Base-by-base conservation (phyloP, 495 filamentous ascomycete genomes). In the Aspergillus steynii region DNA sequence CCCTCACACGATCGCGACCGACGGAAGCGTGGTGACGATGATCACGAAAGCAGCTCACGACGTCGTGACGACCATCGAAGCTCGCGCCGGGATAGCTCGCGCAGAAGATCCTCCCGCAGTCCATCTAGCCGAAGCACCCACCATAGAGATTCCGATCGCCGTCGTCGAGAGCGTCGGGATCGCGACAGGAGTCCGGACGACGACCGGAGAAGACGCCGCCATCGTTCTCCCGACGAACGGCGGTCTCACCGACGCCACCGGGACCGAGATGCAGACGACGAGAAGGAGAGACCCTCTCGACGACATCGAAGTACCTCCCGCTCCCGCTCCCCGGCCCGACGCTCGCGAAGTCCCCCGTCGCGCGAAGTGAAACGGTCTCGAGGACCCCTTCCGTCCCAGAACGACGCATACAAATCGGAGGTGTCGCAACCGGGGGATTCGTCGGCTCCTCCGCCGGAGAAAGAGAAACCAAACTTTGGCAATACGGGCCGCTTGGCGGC, bases 381-480 rank as follows among this genome's bases (percentile, higher is more conserved):
- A 61, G 85, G 82, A 2, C 88, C 89, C 3, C 76, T 92, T 8
- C 88, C 89, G 25, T 90, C 89, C 0, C 89, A 92, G 68, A 72
- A 76, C 61, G 86, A 87, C 53, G 86, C 88, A n/a, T 92, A 90
- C 65, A 82, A 81, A 29, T 63, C 80, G 29, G 83, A 78, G 46
- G 74, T 79, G 26, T 77, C 80, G 42, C 60, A 50, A 51, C 48
- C 37, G 49, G 69, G 72, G 31, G 81, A 84, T 58, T 58, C 56
- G 9, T 62, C 64, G 4, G 66, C 68, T 12, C 77, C 76, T 29
- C 68, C 71, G 5, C 63, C 66, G 1, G 88, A 92, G 53, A 94
- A 92, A 63, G 85, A 97, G 70, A 93, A 92, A 68, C 90, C 94
- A 42, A 99, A 97, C 71, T 96, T 88, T 74, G 85, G 82, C 5